Conservation (phyloP, 2,329 filamentous ascomycete species). For the Penicillium glabrum region DNA sequence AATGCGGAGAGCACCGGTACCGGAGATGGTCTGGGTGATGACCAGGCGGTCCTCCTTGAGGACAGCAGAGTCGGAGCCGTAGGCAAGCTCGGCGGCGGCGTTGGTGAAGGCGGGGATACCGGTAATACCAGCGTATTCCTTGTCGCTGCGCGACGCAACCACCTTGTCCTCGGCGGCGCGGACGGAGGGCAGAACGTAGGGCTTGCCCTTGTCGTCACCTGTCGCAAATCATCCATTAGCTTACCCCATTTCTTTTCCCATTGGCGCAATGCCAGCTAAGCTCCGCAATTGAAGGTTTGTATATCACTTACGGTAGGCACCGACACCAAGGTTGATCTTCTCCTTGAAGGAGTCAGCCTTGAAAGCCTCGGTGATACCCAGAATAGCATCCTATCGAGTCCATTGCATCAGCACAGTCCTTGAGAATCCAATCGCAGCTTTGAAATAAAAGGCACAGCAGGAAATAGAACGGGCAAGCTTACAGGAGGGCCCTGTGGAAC, state of each 20-base stretch:
- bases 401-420: conserved; percentile 27
- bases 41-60: conserved; percentile 74
- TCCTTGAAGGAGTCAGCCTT: conserved; percentile 90
- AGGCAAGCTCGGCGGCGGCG: conserved; percentile 86
- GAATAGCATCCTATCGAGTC: conserved; percentile 43
- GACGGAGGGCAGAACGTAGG: conserved; percentile 94
- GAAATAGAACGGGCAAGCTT: conserved; percentile 45
- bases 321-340: conserved; percentile 99
- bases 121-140: conserved; percentile 98
- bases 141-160: conserved; percentile 75
- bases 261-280: not conserved
- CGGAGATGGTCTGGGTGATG: conserved; percentile 97
- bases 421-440: not conserved
- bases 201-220: conserved; percentile 91
- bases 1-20: conserved; percentile 92
- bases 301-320: conserved; percentile 73
- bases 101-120: conserved; percentile 93
- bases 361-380: conserved; percentile 88
- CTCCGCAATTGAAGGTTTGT: not conserved
- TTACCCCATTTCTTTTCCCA: not conserved
- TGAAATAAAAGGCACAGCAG: not conserved
- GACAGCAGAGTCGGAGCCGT: conserved; percentile 75
- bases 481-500: conserved; percentile 94
- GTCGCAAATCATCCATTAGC: not conserved
- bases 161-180: conserved; percentile 85